phyloP scores from a whole-genome alignment of 169 alveolate species.

The Plasmodium reichenowi region DNA sequence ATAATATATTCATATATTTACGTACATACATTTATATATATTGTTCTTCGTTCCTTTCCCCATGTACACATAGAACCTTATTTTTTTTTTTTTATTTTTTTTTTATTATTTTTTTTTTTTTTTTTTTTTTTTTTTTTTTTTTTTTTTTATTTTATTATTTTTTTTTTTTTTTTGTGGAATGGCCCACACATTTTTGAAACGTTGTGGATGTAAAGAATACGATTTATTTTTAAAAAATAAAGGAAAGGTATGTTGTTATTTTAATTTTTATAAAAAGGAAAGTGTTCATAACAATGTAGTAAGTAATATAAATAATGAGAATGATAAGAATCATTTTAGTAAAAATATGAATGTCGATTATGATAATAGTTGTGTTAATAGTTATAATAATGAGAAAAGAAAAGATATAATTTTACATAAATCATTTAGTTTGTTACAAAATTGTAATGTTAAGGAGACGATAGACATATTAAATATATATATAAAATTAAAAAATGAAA shows the following conservation, averaged over 20 bases:
- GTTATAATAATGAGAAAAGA: background rate
- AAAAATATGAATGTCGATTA: no score
- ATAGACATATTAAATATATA: constrained; percentile 49
- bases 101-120: no score
- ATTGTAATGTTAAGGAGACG: constrained; percentile 53
- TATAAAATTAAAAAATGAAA: constrained; percentile 50
- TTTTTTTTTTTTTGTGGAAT: no score
- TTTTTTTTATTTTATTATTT: no score
- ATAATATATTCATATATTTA: background rate
- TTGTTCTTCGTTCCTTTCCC: background rate
- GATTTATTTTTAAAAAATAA: constrained; percentile 17
- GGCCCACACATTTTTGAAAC: background rate
- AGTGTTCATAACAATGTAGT: no score
- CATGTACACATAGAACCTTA: background rate
- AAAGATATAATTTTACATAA: constrained; percentile 43
- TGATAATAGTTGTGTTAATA: no score
- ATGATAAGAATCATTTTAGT: no score
- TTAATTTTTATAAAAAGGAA: no score
- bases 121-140: no score
- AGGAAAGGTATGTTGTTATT: background rate
- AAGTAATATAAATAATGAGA: no score
- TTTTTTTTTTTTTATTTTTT: no score
- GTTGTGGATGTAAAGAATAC: constrained; percentile 34
- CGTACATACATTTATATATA: background rate
- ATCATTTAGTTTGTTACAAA: constrained; percentile 8